Evolutionary conservation across 176 grass and related monocot genomes (phyloP), one percentile per base, ranked within the genome.

Genomic region (Oropetium thomaeum): DNA sequence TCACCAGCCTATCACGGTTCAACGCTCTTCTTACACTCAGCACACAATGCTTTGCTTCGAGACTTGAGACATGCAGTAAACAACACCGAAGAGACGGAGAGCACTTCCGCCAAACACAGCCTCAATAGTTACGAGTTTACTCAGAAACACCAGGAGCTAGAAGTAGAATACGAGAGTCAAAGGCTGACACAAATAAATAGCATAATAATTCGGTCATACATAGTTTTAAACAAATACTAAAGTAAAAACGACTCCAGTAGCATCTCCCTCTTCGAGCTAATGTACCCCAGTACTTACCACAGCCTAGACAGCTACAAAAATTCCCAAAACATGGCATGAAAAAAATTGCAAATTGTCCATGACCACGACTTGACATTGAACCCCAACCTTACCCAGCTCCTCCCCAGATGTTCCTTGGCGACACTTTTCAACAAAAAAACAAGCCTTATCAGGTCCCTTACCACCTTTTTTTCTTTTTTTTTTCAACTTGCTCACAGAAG

Each of bases 231-330:
- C 54, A 87, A 82, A 37, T 55, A 83, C 71, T 74, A 88, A 78
- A 73, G 55, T 55, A 33, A 77, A 33, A 26, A 47, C 60, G 76
- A 79, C 75, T 65, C 51, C 73, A 87, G 58, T 39, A 30, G 49
- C 62, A 6, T 43, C 53, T 61, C 37, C 85, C 57, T 67, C 64
- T 13, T 70, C 57, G 81, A 54, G 25, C 64, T 75, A 84, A 73
- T 64, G 40, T 23, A 33, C 65, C 65, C 72, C 67, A 70, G 42
- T 37, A 88, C 73, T 85, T 76, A 79, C 72, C 77, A 82, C 72
- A 66, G 72, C 70, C 64, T 63, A 84, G n/a, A 27, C 54, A 85
- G 81, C 85, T 84, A 85, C 90, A 87, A 93, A 92, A 93, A 90
- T 90, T 87, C 69, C 77, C 80, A 80, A 73, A 89, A 87, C 76